Evolutionary conservation across 2,329 filamentous ascomycete species (phyloP), one percentile per base, ranked within the genome.

Genomic region (Fusarium paranaense): DNA sequence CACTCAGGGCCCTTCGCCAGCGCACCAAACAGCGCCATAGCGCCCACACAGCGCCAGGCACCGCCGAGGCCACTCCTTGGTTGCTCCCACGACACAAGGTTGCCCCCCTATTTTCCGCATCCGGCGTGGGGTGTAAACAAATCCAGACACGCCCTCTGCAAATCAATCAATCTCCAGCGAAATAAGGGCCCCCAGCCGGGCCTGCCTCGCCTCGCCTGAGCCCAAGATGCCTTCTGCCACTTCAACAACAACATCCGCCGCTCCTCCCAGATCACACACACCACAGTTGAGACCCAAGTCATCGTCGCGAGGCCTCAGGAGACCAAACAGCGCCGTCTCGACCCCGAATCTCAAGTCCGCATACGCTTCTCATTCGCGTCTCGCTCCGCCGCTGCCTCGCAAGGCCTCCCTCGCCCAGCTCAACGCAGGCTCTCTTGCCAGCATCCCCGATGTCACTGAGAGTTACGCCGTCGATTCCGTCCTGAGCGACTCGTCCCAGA

Each of bases 331-430:
- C 67, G 87, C 89, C 27, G 84, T 86, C 38, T 91, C 90, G 9
- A 90, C 88, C 6, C 90, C 90, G 13, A 91, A 91, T 77, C 84
- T 92, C 70, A 87, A 87, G 78, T 82, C 84, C 30, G 80, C 87
- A 42, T 90, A 88, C 80, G 82, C 83, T 47, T 82, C 85, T 9
- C 87, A 88, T 73, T 86, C 87, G 60, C 86, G 85, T 72, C 84
- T 87, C 30, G 80, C 80, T 57, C 83, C 84, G 61, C 83, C 84
- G 54, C 85, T 92, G 75, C 87, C 89, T 78, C 91, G 93, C 80
- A 95, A 95, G 85, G 87, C 88, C 69, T 95, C 92, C 59, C 86
- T 94, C 73, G 92, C 91, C 71, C 90, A 92, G 58, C 87, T 95
- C 73, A 94, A 91, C 61, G 86, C 86, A 70, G 86, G 85, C 78